Percentiles rank a stretch among this genome's conserved stretches.
Evolutionary conservation across 305 asterid species (phyloP).

Genomic region (Fraxinus xanthoxyloides): DNA sequence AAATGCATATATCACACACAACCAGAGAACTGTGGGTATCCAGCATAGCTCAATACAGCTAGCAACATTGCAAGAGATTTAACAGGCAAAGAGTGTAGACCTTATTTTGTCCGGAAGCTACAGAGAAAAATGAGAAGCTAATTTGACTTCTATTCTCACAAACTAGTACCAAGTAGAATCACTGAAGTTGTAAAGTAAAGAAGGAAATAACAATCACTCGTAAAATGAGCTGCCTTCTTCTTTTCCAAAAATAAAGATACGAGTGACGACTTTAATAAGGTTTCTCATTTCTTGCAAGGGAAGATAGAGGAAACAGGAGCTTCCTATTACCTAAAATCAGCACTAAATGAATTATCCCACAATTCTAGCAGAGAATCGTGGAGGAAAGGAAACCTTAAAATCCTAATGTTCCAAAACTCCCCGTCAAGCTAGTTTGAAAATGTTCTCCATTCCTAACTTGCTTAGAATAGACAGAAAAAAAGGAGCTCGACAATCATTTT

Average conservation of each 20-base stretch:
- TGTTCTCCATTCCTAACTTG: neutral
- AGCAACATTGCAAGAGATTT: neutral
- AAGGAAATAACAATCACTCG: neutral
- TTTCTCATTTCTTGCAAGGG: neutral
- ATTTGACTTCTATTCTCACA: neutral
- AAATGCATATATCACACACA: neutral
- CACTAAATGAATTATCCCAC: neutral
- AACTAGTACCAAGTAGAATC: neutral
- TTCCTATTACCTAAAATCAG: neutral
- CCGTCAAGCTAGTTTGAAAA: neutral
- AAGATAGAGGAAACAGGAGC: neutral
- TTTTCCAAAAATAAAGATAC: neutral
- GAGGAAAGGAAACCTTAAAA: neutral
- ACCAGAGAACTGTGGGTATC: constrained; percentile 19
- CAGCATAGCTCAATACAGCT: neutral
- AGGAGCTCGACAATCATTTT: neutral
- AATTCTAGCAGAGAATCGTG: neutral
- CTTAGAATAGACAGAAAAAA: neutral
- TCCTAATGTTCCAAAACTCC: neutral
- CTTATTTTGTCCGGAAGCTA: neutral
- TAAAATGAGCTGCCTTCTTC: neutral
- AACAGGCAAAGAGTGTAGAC: neutral
- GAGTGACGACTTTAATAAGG: neutral
- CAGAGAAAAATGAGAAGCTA: neutral
- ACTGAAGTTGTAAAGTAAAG: neutral